Evolutionary conservation across 768 basidiomycete species (phyloP), one percentile per base, ranked within the genome.

Genomic region (Flagelloscypha sp.): DNA sequence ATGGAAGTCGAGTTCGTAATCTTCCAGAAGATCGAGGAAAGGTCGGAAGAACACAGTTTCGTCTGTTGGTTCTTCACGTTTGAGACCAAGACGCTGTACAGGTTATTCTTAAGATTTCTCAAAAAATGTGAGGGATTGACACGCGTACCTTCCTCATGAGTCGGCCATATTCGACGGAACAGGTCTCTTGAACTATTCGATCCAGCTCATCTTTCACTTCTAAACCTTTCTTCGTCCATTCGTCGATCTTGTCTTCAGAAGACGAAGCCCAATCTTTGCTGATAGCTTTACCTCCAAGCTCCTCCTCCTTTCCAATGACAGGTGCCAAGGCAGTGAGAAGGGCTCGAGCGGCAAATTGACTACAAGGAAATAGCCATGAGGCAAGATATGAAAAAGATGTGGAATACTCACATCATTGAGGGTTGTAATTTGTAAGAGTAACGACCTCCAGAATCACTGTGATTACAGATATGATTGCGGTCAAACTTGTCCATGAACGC

Each of bases 401-500:
- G 16, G 24, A 34, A 23, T 17, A 15, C 23, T 37, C 59, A 31
- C 36, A 70, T 68, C 48, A n/a, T 44, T 43, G 17, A 36, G 66
- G 67, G 44, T 61, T 67, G 34, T n/a, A 23, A 16, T 13, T 62
- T 62, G 59, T 87, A 92, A 2, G 84, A 68, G 47, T 90, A 92
- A 28, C 87, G 69, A 11, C 84, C 84, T 37, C 66, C 68, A 31
- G 74, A 72, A 48, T 95, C 90, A 1, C 76, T 75, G 54, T 93
- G 89, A 47, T 93, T 98, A 63, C 93, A 97, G 36, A 97, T 81
- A 47, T 95, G 93, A 34, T 65, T 60, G 0, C 75, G 54, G 45
- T 94, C 81, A 47, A 84, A 97, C 3, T 90, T 75, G 51, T 97
- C 93, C 92, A 94, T 95, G 60, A 89, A 93, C 0, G 88, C 85